These are phyloP conservation scores for Ceriops tagal DNA, from an alignment of 345 rosid species.

Conservation along the genomic window DNA sequence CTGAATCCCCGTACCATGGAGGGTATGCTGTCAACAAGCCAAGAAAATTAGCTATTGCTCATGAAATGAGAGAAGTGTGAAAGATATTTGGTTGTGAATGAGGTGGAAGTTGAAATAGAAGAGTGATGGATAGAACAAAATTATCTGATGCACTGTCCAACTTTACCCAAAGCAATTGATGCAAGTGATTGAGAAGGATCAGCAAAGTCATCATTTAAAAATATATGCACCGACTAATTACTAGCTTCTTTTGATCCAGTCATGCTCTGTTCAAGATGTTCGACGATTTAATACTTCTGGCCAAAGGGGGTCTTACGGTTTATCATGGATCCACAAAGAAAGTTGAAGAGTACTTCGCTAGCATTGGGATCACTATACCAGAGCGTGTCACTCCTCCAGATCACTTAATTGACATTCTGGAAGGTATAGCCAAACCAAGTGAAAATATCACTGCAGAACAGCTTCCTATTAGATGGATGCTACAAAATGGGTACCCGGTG, in stretches of 20 bases:
- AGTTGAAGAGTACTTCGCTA: slow-evolving; percentile 74
- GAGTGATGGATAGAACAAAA: background rate
- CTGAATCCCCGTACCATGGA: too few relatives aligned
- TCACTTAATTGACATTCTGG: slow-evolving; percentile 77
- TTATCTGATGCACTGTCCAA: too few relatives aligned
- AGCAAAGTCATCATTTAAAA: background rate
- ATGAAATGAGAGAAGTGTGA: background rate
- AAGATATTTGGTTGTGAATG: background rate
- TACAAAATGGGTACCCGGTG: slow-evolving; percentile 72
- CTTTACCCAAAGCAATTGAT: too few relatives aligned
- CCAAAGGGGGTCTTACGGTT: slow-evolving; percentile 78
- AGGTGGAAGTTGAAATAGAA: background rate
- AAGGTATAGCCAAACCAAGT: slow-evolving; percentile 64
- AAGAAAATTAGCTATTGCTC: too few relatives aligned
- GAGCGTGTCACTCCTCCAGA: slow-evolving; percentile 90
- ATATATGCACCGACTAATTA: slow-evolving; percentile 1
- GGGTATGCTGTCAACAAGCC: too few relatives aligned
- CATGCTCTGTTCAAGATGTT: slow-evolving; percentile 83
- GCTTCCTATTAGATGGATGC: slow-evolving; percentile 88
- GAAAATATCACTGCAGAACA: slow-evolving; percentile 52
- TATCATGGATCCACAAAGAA: slow-evolving; percentile 80
- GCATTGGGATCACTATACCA: slow-evolving; percentile 66
- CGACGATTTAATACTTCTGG: slow-evolving; percentile 83
- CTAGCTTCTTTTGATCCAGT: slow-evolving; percentile 41
- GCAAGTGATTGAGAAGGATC: too few relatives aligned